These are phyloP conservation scores for Scenedesmus sp. DNA, from an alignment of 163 green algal species.

Conservation along the genomic window DNA sequence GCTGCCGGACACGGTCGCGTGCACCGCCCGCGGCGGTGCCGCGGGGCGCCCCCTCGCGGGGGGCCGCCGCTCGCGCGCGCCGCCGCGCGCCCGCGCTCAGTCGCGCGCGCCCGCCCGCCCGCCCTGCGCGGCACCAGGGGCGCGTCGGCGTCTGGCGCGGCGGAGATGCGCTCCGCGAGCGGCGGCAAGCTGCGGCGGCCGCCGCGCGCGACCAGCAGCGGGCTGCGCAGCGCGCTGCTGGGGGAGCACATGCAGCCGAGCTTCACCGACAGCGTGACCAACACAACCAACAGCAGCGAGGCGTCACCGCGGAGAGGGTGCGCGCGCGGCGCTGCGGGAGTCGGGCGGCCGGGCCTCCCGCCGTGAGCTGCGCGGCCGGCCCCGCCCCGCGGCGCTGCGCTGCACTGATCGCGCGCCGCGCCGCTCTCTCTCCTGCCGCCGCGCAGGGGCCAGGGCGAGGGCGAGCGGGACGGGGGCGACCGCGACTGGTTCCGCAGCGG, in stretches of 20 bases:
- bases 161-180: conserved; percentile 22
- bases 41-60: not conserved
- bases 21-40: not conserved
- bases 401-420: too few relatives aligned
- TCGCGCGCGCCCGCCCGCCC: too few relatives aligned
- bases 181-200: conserved; percentile 24
- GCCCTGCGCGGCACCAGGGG: too few relatives aligned
- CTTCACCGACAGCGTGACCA: conserved; percentile 43
- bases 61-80: too few relatives aligned
- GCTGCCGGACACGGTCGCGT: not conserved
- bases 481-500: conserved; percentile 2
- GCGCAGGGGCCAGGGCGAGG: too few relatives aligned
- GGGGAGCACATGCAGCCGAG: conserved; percentile 16
- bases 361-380: too few relatives aligned
- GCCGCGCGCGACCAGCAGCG: conserved; percentile 17
- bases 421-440: too few relatives aligned
- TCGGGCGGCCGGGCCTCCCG: too few relatives aligned
- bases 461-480: too few relatives aligned
- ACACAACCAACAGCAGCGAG: conserved; percentile 43
- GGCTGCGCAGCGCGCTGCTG: not conserved
- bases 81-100: too few relatives aligned
- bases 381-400: too few relatives aligned
- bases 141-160: conserved; percentile 15
- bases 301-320: conserved; percentile 17
- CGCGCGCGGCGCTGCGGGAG: too few relatives aligned